These are phyloP conservation scores for Xylaria nigripes DNA, from an alignment of 495 filamentous ascomycete genomes.

Conservation along the genomic window DNA sequence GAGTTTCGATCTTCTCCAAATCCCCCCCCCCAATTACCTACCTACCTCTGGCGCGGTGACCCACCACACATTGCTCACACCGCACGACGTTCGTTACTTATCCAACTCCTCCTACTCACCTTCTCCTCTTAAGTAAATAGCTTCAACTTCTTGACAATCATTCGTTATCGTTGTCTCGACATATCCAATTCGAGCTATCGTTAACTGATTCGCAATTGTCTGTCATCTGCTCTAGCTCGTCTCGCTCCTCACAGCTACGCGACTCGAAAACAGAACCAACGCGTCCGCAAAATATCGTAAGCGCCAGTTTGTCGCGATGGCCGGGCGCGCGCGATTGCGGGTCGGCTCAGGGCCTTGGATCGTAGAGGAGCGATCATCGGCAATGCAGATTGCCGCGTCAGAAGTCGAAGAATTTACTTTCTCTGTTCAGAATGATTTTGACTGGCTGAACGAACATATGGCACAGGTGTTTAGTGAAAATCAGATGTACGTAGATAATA, in stretches of 20 bases:
- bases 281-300: constrained; percentile 11
- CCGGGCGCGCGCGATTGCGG: constrained; percentile 41
- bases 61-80: constrained; percentile 1
- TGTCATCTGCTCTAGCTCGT: neutral
- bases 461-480: constrained; percentile 80
- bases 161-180: neutral
- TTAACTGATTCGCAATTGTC: constrained; percentile 14
- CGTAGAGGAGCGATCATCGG: constrained; percentile 42
- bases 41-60: neutral
- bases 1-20: neutral
- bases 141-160: neutral
- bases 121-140: neutral
- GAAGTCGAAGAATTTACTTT: constrained; percentile 87
- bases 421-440: constrained; percentile 80
- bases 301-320: constrained; percentile 40
- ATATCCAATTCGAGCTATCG: constrained; percentile 12
- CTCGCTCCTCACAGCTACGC: constrained; percentile 12
- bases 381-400: constrained; percentile 40
- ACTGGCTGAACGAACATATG: constrained; percentile 98
- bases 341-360: constrained; percentile 50
- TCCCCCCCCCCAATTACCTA: too few relatives aligned
- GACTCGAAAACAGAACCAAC: constrained; percentile 15
- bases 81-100: neutral
- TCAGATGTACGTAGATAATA: constrained; percentile 55
- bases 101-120: neutral